Base-by-base conservation (phyloP, 2,329 filamentous ascomycete species). In the Fusarium ramigenum region DNA sequence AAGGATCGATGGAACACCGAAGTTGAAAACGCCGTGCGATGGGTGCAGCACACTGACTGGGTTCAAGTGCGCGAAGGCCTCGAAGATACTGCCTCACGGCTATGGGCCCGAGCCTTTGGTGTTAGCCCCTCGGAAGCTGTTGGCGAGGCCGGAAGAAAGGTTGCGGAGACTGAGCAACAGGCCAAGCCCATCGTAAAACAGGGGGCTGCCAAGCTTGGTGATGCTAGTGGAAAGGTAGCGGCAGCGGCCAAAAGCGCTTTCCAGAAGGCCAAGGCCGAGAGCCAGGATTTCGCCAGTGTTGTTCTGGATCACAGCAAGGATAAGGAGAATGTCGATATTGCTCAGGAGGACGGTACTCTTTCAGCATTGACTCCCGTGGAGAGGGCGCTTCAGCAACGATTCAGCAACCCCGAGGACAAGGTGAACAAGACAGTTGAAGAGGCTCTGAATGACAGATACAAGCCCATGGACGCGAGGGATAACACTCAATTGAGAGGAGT, bases 1-100 rank as follows among this genome's bases (percentile, higher is more conserved):
- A 96, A 96, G 84, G 91, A 93, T 78, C 86, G 89, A 68, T 96
- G 93, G 93, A 96, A 96, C 81, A 82, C 87, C 57, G 93, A 96
- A 82, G 82, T 96, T 40, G 88, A 92, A 80, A 85, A 86, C 69
- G 87, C 91, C 58, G 91, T 93, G 62, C 86, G 85, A 66, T 92
- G 89, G 87, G 88, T 90, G 63, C 90, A 94, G 82, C 86, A 83
- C 39, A 90, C 88, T 69, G 89, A 93, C 80, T 94, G 91, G 92
- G 83, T 85, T 54, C 86, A 86, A 59, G 86, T 91, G 60, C 87
- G 90, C 60, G 88, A 92, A 71, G 85, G 83, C 5, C 82, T 90
- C 73, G 90, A 92, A 80, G 83, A 83, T 19, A 80, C 82, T 37
- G 80, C 85, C 42, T 82, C 82, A 15, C 79, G 83, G n/a, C 70